Conservation (phyloP, 2,329 filamentous ascomycete genomes). For the Dactylonectria macrodidyma region DNA sequence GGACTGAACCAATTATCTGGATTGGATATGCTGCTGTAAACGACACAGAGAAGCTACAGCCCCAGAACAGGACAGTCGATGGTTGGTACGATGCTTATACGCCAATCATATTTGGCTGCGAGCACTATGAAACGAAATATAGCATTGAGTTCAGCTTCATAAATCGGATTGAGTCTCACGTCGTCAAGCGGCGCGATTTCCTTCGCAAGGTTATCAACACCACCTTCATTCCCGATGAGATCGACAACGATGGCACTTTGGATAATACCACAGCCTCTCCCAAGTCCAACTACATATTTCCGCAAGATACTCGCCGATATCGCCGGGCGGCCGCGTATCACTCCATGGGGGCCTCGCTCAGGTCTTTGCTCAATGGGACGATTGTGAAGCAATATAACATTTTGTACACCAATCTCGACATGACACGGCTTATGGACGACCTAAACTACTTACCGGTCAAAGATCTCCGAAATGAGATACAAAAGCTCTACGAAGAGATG, state of each 20-base stretch:
- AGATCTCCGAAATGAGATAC: conserved; percentile 33
- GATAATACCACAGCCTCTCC: conserved; percentile 38
- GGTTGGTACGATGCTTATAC: conserved; percentile 40
- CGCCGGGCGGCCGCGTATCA: conserved; percentile 39
- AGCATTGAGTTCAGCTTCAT: conserved; percentile 40
- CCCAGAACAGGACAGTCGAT: conserved; percentile 1
- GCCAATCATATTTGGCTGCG: conserved; percentile 41
- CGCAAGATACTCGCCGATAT: conserved; percentile 31
- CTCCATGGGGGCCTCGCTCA: conserved; percentile 34
- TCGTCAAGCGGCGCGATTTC: conserved; percentile 39
- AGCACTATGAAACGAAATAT: conserved; percentile 42
- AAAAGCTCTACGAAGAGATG: conserved; percentile 40
- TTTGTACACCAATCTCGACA: conserved; percentile 28
- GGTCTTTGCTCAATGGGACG: conserved; percentile 38
- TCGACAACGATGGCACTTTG: conserved; percentile 31
- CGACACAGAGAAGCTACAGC: conserved; percentile 29
- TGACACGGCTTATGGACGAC: conserved; percentile 39
- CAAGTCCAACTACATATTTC: conserved; percentile 37
- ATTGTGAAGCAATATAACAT: conserved; percentile 22
- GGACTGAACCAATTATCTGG: conserved; percentile 45
- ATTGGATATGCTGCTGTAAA: conserved; percentile 40
- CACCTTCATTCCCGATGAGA: conserved; percentile 19
- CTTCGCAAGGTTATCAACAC: conserved; percentile 40
- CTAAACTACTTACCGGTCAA: conserved; percentile 35
- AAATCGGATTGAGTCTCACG: conserved; percentile 32